Conservation (phyloP, 2,329 filamentous ascomycete genomes). For the Penicillium verrucosum region DNA sequence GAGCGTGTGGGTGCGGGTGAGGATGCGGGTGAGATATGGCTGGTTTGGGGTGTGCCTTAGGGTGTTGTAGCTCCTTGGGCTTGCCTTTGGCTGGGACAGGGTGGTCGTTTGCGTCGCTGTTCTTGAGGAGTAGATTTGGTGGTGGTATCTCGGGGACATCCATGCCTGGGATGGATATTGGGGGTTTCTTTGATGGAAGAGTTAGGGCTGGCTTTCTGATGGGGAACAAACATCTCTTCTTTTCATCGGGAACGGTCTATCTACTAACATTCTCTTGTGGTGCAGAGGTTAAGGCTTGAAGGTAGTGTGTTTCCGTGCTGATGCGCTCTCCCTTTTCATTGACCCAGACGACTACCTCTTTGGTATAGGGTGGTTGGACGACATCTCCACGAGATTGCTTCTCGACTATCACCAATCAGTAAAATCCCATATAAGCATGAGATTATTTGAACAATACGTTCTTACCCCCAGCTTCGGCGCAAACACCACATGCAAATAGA, state of each 20-base stretch:
- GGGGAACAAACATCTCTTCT: neutral
- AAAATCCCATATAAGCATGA: slow-evolving; percentile 2
- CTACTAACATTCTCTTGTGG: slow-evolving; percentile 18
- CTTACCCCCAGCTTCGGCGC: slow-evolving; percentile 27
- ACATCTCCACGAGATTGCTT: slow-evolving; percentile 26
- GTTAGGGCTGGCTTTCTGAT: neutral
- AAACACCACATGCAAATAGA: slow-evolving; percentile 14
- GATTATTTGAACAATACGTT: neutral
- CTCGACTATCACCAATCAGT: slow-evolving; percentile 14
- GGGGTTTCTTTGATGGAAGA: neutral
- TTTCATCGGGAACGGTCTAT: neutral
- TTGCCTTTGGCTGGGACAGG: neutral
- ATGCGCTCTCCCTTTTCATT: slow-evolving; percentile 56
- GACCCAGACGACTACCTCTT: slow-evolving; percentile 58
- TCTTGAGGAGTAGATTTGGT: neutral
- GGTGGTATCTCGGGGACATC: neutral
- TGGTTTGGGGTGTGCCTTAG: slow-evolving; percentile 30
- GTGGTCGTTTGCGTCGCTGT: neutral
- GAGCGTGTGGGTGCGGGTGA: slow-evolving; percentile 10
- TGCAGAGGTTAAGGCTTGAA: slow-evolving; percentile 4
- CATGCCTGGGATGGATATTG: neutral
- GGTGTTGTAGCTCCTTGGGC: neutral
- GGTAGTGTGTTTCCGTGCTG: slow-evolving; percentile 36
- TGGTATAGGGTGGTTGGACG: slow-evolving; percentile 39
- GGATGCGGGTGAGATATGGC: neutral